These are phyloP conservation scores for Guillardia theta DNA, from an alignment of 78 protist genomes.

Conservation along the genomic window DNA sequence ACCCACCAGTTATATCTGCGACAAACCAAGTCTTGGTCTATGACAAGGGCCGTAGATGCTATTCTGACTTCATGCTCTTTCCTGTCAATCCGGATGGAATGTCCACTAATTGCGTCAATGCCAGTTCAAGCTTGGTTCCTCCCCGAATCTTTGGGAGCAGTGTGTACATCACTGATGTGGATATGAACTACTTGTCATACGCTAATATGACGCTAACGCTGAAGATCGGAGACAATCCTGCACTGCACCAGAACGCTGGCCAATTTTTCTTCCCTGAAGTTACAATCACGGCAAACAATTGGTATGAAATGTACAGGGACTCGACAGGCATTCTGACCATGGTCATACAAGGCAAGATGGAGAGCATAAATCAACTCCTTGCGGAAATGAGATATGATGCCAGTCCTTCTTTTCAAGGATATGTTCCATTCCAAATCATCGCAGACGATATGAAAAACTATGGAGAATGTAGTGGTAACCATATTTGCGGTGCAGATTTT, in stretches of 20 bases:
- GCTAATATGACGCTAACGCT: neutral
- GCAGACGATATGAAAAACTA: neutral
- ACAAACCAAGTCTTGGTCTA: neutral
- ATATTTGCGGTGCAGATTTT: neutral
- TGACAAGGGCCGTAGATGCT: neutral
- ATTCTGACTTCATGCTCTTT: neutral
- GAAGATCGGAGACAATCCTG: neutral
- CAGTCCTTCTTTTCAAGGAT: neutral
- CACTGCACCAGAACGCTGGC: neutral
- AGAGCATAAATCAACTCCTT: neutral
- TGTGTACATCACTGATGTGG: neutral
- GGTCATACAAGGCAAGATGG: neutral
- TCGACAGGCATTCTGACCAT: neutral
- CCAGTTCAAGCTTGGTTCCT: neutral
- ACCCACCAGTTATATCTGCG: neutral
- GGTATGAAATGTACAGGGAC: neutral
- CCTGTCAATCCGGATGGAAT: neutral
- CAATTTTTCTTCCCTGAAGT: neutral
- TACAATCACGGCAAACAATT: neutral
- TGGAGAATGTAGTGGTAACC: conserved; percentile 23
- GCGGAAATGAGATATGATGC: neutral
- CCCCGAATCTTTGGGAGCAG: neutral
- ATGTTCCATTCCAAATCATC: neutral
- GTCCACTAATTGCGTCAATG: neutral
- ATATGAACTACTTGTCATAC: neutral